Conservation (phyloP, 1,284 basidiomycete genomes). For the Trametes pubescens region DNA sequence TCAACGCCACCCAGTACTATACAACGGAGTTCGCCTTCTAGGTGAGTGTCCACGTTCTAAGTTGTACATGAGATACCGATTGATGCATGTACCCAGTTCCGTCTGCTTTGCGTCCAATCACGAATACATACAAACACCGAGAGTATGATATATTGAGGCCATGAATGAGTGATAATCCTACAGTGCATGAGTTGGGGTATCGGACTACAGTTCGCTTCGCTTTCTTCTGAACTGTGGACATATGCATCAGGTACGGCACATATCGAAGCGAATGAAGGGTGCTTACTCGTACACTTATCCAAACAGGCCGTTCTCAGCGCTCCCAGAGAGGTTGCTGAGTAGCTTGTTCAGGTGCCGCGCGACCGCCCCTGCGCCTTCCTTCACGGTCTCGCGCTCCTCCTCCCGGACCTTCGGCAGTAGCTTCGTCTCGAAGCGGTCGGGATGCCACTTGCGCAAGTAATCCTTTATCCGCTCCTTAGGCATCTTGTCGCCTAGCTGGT, state of each 20-base stretch:
- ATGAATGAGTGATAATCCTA: slow-evolving; percentile 35
- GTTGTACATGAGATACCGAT: slow-evolving; percentile 29
- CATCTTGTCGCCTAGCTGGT: slow-evolving; percentile 58
- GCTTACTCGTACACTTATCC: slow-evolving; percentile 37
- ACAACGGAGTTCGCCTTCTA: not conserved
- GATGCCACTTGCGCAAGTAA: slow-evolving; percentile 58
- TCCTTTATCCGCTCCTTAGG: slow-evolving; percentile 69
- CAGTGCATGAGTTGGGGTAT: slow-evolving; percentile 41
- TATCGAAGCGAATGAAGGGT: not conserved
- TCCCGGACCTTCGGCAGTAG: slow-evolving; percentile 53
- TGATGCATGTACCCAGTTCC: slow-evolving; percentile 27
- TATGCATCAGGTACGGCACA: slow-evolving; percentile 21
- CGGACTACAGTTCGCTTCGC: slow-evolving; percentile 32
- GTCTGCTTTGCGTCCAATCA: slow-evolving; percentile 29
- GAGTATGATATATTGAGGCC: slow-evolving; percentile 27
- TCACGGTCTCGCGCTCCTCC: slow-evolving; percentile 52
- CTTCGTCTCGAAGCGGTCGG: slow-evolving; percentile 52
- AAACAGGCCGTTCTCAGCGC: slow-evolving; percentile 34
- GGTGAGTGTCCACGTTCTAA: slow-evolving; percentile 29
- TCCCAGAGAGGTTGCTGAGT: slow-evolving; percentile 33
- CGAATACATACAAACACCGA: slow-evolving; percentile 29
- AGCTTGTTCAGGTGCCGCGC: slow-evolving; percentile 66
- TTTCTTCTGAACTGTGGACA: slow-evolving; percentile 26
- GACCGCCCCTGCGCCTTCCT: slow-evolving; percentile 52
- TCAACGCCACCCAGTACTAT: not conserved